Evolutionary conservation across 495 filamentous ascomycete genomes (phyloP).

Genomic region (Aspergillus diversus): DNA sequence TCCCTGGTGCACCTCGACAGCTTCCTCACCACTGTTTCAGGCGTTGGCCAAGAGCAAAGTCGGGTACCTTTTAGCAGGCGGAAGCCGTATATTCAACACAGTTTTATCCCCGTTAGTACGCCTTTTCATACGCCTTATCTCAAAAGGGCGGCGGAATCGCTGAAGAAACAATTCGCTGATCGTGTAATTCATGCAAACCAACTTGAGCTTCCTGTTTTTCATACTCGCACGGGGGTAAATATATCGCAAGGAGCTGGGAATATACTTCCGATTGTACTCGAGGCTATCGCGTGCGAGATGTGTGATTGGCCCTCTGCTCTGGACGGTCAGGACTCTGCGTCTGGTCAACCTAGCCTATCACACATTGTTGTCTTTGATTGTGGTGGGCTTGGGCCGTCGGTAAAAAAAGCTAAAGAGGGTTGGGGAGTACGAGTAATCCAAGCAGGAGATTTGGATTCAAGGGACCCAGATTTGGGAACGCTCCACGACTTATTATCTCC

Average conservation of each 20-base stretch:
- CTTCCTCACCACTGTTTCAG: slow-evolving; percentile 14
- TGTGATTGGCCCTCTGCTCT: slow-evolving; percentile 25
- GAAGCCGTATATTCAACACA: slow-evolving; percentile 23
- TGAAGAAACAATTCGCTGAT: slow-evolving; percentile 26
- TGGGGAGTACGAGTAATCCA: slow-evolving; percentile 25
- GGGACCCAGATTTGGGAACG: slow-evolving; percentile 25
- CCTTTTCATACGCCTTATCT: slow-evolving; percentile 43
- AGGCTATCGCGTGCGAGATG: slow-evolving; percentile 31
- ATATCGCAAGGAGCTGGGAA: slow-evolving; percentile 21
- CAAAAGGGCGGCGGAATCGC: slow-evolving; percentile 14
- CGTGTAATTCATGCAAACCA: slow-evolving; percentile 20
- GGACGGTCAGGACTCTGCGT: background rate
- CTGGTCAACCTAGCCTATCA: background rate
- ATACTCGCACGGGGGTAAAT: slow-evolving; percentile 38
- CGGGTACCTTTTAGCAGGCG: slow-evolving; percentile 29
- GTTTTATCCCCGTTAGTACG: slow-evolving; percentile 35
- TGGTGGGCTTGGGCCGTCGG: slow-evolving; percentile 21
- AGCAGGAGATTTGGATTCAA: slow-evolving; percentile 22
- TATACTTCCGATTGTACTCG: slow-evolving; percentile 24
- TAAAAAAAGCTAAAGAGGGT: slow-evolving; percentile 24
- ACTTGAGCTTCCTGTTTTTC: slow-evolving; percentile 38
- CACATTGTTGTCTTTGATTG: slow-evolving; percentile 29
- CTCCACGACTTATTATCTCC: slow-evolving; percentile 26
- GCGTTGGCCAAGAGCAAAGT: slow-evolving; percentile 21
- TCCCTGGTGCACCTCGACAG: slow-evolving; percentile 28